These are phyloP conservation scores for Phialocephala sp. DNA, from an alignment of 2,329 filamentous ascomycete species.

Conservation along the genomic window DNA sequence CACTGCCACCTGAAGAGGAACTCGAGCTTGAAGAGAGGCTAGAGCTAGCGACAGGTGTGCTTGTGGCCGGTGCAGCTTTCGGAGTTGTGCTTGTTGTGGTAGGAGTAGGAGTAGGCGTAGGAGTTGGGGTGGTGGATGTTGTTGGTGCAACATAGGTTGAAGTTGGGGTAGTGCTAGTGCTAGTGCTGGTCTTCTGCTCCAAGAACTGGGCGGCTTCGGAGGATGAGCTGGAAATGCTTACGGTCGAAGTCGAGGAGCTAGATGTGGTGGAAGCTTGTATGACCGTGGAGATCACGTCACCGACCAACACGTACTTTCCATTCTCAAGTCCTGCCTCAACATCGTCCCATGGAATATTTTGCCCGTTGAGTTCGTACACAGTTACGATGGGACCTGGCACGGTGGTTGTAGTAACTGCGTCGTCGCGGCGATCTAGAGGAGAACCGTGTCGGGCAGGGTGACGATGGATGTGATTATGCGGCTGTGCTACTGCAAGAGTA, in stretches of 20 bases:
- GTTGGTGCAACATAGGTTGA: conserved; percentile 45
- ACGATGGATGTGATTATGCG: conserved; percentile 63
- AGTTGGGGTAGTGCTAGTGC: conserved; percentile 42
- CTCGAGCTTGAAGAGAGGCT: conserved; percentile 38
- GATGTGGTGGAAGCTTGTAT: conserved; percentile 50
- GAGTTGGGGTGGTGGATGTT: conserved; percentile 44
- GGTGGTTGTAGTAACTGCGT: conserved; percentile 45
- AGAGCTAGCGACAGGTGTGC: conserved; percentile 46
- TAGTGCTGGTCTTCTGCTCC: conserved; percentile 24
- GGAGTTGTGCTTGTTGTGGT: conserved; percentile 6
- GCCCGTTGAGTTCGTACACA: conserved; percentile 73
- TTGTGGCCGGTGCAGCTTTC: conserved; percentile 44
- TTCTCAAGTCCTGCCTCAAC: conserved; percentile 74
- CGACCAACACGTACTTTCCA: conserved; percentile 71
- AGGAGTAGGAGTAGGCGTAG: conserved; percentile 18
- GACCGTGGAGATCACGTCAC: conserved; percentile 56
- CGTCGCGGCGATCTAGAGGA: conserved; percentile 53
- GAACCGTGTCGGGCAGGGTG: conserved; percentile 62
- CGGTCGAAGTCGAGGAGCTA: conserved; percentile 40
- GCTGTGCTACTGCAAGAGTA: conserved; percentile 61
- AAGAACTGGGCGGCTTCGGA: conserved; percentile 25
- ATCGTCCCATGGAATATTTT: conserved; percentile 63
- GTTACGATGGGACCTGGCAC: conserved; percentile 66
- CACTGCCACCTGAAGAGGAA: conserved; percentile 46
- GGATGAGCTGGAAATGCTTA: conserved; percentile 29